Conservation (phyloP, 2,329 filamentous ascomycete genomes). For the Fusarium xyrophilum region DNA sequence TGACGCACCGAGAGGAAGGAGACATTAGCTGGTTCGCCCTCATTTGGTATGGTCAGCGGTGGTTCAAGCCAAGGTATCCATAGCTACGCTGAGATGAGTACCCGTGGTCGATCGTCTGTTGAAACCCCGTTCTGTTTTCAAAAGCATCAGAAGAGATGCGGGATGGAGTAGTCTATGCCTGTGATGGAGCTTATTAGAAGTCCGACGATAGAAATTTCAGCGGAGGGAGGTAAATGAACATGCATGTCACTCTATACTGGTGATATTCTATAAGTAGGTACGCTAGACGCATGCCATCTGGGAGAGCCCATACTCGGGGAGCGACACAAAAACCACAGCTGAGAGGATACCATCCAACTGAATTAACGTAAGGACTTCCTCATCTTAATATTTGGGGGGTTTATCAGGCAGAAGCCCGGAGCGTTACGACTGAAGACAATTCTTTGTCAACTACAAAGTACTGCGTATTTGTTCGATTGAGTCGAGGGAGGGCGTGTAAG, state of each 20-base stretch:
- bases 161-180: constrained; percentile 31
- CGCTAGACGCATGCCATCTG: neutral
- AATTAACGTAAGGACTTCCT: neutral
- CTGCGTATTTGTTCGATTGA: constrained; percentile 14
- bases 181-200: constrained; percentile 11
- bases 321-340: constrained; percentile 6
- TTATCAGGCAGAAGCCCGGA: constrained; percentile 15
- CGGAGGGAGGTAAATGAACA: constrained; percentile 11
- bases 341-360: neutral
- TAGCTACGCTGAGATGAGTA: neutral
- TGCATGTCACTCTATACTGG: constrained; percentile 15
- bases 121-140: neutral
- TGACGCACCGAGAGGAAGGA: neutral
- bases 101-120: neutral
- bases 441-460: neutral
- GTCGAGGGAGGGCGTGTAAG: constrained; percentile 39
- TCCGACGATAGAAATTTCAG: constrained; percentile 24
- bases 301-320: neutral
- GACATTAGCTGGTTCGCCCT: neutral
- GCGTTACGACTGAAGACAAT: constrained; percentile 16
- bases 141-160: neutral
- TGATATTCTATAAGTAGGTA: neutral
- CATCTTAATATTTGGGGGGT: constrained; percentile 1
- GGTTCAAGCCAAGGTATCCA: neutral
- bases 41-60: neutral